These are phyloP conservation scores for Monosporozyma solicola DNA, from an alignment of 805 yeast genomes.

Conservation along the genomic window DNA sequence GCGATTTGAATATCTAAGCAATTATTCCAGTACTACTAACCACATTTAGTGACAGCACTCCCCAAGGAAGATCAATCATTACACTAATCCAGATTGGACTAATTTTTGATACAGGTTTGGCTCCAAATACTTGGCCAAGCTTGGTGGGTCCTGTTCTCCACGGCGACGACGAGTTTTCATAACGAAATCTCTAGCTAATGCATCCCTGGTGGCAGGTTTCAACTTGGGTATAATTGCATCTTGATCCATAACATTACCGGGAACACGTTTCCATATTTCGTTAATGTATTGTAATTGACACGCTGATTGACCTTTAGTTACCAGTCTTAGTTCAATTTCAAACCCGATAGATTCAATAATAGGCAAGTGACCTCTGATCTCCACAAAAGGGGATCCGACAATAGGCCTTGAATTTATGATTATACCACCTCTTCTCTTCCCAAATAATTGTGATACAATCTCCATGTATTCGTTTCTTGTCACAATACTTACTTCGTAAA, in stretches of 20 bases:
- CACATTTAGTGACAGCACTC: not conserved
- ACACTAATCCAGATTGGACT: constrained; percentile 38
- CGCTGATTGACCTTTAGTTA: constrained; percentile 71
- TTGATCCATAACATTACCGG: constrained; percentile 84
- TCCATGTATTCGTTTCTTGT: constrained; percentile 43
- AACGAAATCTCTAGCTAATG: constrained; percentile 81
- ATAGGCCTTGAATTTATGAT: constrained; percentile 42
- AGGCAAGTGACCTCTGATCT: constrained; percentile 60
- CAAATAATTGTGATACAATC: constrained; percentile 43
- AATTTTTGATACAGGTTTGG: constrained; percentile 46
- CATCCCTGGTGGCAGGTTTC: constrained; percentile 60
- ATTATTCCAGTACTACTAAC: not conserved
- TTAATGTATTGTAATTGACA: constrained; percentile 54
- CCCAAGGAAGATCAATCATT: not conserved
- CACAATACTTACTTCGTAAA: constrained; percentile 50
- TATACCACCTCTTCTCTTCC: constrained; percentile 61
- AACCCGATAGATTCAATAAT: constrained; percentile 86
- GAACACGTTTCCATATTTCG: constrained; percentile 60
- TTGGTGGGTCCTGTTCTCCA: constrained; percentile 40
- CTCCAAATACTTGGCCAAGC: constrained; percentile 57
- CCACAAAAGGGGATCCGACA: constrained; percentile 62
- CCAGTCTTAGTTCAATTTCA: constrained; percentile 73
- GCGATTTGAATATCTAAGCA: not conserved
- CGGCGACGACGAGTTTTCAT: constrained; percentile 83
- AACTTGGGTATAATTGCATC: constrained; percentile 55